A percentile compares a stretch with the other conserved stretches of the same genome.
phyloP scores from a whole-genome alignment of 2,329 filamentous ascomycete genomes.

The Botrytis elliptica region DNA sequence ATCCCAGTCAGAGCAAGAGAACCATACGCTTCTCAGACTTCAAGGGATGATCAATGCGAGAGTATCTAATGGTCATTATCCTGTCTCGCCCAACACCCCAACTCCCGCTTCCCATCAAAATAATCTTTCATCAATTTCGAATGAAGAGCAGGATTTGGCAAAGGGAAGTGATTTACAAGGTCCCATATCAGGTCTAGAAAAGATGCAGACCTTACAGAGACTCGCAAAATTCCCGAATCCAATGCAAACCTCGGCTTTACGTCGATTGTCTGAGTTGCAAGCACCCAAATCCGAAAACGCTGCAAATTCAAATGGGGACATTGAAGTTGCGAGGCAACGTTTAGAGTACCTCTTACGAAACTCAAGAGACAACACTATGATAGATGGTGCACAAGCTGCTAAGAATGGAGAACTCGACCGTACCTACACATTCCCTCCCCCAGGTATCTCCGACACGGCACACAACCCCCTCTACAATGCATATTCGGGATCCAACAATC shows the following conservation, averaged over 20 bases:
- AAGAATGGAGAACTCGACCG: conserved; percentile 29
- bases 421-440: conserved; percentile 33
- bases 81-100: conserved; percentile 5
- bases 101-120: conserved; percentile 11
- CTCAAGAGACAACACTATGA: background rate
- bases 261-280: conserved; percentile 33
- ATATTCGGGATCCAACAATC: conserved; percentile 1
- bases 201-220: conserved; percentile 39
- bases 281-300: conserved; percentile 22
- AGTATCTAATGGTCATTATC: background rate
- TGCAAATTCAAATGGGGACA: background rate
- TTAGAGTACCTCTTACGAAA: conserved; percentile 10
- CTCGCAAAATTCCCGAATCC: conserved; percentile 38
- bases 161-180: background rate
- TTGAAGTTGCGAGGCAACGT: background rate
- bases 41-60: conserved; percentile 17
- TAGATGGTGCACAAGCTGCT: background rate
- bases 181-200: conserved; percentile 32
- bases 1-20: conserved; percentile 23
- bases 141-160: conserved; percentile 21
- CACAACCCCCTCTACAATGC: conserved; percentile 30
- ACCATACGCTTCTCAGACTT: conserved; percentile 19
- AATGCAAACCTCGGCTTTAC: conserved; percentile 31
- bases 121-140: conserved; percentile 1
- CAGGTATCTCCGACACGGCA: conserved; percentile 22